Evolutionary conservation across 345 rosid genomes (phyloP), one percentile per base, ranked within the genome.

Genomic region (Lepidium sativum): DNA sequence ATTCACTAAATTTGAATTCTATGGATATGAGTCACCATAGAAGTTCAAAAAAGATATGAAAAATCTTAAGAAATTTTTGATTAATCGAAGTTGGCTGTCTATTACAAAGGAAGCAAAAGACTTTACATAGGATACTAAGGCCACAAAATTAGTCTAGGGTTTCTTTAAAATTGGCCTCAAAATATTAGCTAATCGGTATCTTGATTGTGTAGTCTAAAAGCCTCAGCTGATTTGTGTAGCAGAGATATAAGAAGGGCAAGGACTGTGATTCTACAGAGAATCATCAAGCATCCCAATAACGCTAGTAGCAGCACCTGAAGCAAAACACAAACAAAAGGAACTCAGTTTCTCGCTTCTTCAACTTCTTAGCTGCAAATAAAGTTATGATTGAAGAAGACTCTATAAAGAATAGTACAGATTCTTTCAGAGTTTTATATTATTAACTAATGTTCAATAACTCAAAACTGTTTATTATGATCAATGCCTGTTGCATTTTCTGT

Each of bases 181-280:
- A n/a, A n/a, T n/a, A n/a, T n/a, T n/a, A n/a, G n/a, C n/a, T n/a
- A n/a, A n/a, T n/a, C n/a, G n/a, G n/a, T n/a, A n/a, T n/a, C n/a
- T n/a, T n/a, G n/a, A n/a, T n/a, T n/a, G n/a, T n/a, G n/a, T n/a
- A n/a, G n/a, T n/a, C n/a, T n/a, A n/a, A n/a, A n/a, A n/a, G n/a
- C n/a, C n/a, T n/a, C n/a, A 34, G 92, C 96, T 63, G 97, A 90
- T 56, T 39, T 33, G 45, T 94, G 97, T 65, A 80, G 97, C 77
- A 72, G 97, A 0, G 99, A 94, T 42, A 82, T 87, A 1, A 76
- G 96, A 54, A 76, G 95, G 62, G 99, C 99, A 20, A 83, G 99
- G 77, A 94, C 97, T 9, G 97, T 94, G 54, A 90, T 90, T 77
- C 86, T 88, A 11, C 99, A 86, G 65, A 83, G 99, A 81, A 86